Conservation (phyloP, 2,329 filamentous ascomycete genomes). For the Beauveria asiatica region DNA sequence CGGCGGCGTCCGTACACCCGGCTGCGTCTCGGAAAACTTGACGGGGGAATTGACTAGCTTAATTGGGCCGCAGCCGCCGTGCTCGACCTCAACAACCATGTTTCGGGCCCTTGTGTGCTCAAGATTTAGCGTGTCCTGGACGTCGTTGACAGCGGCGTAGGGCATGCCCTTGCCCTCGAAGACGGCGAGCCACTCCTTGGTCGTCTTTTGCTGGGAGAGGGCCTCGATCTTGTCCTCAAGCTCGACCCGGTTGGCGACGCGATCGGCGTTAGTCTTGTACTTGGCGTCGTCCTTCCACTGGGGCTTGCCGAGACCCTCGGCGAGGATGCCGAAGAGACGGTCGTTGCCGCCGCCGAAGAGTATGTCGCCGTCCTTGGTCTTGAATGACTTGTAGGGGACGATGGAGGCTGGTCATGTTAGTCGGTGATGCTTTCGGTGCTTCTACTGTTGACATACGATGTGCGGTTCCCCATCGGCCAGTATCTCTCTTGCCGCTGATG, state of each 20-base stretch:
- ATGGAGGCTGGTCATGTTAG: conserved; percentile 61
- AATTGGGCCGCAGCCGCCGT: conserved; percentile 73
- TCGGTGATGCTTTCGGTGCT: neutral
- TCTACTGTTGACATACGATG: conserved; percentile 56
- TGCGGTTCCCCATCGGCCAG: conserved; percentile 89
- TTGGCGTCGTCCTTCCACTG: conserved; percentile 53
- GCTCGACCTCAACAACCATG: conserved; percentile 86
- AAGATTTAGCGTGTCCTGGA: conserved; percentile 75
- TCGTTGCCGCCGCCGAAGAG: conserved; percentile 68
- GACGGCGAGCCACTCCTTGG: conserved; percentile 75
- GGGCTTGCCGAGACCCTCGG: conserved; percentile 46
- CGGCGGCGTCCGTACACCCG: conserved; percentile 67
- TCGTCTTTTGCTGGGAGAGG: conserved; percentile 68
- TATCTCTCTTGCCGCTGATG: conserved; percentile 79
- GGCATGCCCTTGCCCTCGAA: conserved; percentile 91
- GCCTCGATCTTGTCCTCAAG: conserved; percentile 74
- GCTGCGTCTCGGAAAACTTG: conserved; percentile 80
- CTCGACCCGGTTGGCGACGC: conserved; percentile 63
- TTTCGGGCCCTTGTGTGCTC: conserved; percentile 74
- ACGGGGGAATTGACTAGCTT: conserved; percentile 90
- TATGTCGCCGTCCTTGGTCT: conserved; percentile 62
- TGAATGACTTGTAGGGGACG: conserved; percentile 85
- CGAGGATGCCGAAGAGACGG: conserved; percentile 57
- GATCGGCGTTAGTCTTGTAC: conserved; percentile 52
- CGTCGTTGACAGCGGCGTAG: conserved; percentile 86